phyloP scores from a whole-genome alignment of 2,329 filamentous ascomycete species.

The Furcasterigmium furcatum region DNA sequence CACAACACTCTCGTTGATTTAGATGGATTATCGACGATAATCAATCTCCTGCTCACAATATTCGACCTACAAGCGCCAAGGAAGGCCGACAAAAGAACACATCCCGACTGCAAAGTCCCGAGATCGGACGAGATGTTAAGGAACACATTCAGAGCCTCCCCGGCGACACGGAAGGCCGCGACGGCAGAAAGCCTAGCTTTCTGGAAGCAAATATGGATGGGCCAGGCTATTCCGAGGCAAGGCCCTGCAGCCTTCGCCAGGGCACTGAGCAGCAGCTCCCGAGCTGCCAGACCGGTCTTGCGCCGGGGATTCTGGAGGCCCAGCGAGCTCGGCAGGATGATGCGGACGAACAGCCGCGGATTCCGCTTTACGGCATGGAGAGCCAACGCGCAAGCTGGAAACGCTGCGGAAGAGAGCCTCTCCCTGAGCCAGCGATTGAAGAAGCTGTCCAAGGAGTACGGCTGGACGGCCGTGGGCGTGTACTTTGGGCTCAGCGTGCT shows the following conservation, averaged over 20 bases:
- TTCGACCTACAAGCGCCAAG: too few relatives aligned
- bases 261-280: background rate
- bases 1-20: too few relatives aligned
- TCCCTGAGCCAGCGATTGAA: constrained; percentile 71
- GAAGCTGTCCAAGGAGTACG: constrained; percentile 87
- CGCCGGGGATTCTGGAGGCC: too few relatives aligned
- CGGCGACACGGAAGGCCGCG: background rate
- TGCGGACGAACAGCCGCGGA: constrained; percentile 5
- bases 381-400: constrained; percentile 1
- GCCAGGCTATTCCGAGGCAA: background rate
- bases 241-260: background rate
- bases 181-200: background rate
- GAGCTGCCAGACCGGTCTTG: too few relatives aligned
- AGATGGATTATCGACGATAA: too few relatives aligned
- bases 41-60: too few relatives aligned
- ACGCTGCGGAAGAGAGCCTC: constrained; percentile 23
- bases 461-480: constrained; percentile 89
- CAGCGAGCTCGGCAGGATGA: background rate
- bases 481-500: constrained; percentile 80
- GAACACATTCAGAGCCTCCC: background rate
- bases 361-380: constrained; percentile 12
- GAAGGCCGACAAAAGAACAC: too few relatives aligned
- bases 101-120: background rate
- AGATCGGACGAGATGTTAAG: background rate
- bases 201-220: background rate